phyloP scores from a whole-genome alignment of 1,139 yeast species.

The Kodamaea fungicola region DNA sequence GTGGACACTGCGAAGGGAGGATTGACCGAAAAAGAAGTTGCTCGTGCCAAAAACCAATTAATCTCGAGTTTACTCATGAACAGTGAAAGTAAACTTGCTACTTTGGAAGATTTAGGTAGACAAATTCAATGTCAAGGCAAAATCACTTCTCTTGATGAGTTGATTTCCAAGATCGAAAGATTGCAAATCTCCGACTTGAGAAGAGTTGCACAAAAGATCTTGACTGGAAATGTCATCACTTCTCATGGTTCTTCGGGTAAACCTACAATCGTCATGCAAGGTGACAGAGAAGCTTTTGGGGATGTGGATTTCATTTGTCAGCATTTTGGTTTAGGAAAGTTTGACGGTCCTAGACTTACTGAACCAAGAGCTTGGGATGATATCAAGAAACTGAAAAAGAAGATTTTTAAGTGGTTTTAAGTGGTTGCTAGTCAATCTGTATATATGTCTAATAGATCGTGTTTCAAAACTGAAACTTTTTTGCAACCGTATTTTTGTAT shows the following conservation, averaged over 20 bases:
- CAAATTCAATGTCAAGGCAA: conserved; percentile 84
- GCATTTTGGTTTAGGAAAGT: conserved; percentile 69
- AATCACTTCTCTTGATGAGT: conserved; percentile 75
- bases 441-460: not conserved
- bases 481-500: too few relatives aligned
- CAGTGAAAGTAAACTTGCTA: conserved; percentile 86
- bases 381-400: conserved; percentile 7
- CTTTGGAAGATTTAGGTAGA: conserved; percentile 91
- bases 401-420: conserved; percentile 1
- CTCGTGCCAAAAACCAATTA: conserved; percentile 88
- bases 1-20: conserved; percentile 54
- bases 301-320: conserved; percentile 68
- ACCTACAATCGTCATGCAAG: conserved; percentile 88
- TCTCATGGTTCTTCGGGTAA: conserved; percentile 52
- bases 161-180: conserved; percentile 72
- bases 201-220: conserved; percentile 70
- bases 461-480: too few relatives aligned
- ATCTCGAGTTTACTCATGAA: conserved; percentile 90
- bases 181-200: conserved; percentile 67
- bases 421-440: not conserved
- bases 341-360: conserved; percentile 21
- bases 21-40: conserved; percentile 67
- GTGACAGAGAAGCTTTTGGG: conserved; percentile 80
- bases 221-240: conserved; percentile 61
- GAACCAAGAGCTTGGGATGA: conserved; percentile 29